Base-by-base conservation (phyloP, 495 filamentous ascomycete species). In the Diplogelasinospora grovesii region DNA sequence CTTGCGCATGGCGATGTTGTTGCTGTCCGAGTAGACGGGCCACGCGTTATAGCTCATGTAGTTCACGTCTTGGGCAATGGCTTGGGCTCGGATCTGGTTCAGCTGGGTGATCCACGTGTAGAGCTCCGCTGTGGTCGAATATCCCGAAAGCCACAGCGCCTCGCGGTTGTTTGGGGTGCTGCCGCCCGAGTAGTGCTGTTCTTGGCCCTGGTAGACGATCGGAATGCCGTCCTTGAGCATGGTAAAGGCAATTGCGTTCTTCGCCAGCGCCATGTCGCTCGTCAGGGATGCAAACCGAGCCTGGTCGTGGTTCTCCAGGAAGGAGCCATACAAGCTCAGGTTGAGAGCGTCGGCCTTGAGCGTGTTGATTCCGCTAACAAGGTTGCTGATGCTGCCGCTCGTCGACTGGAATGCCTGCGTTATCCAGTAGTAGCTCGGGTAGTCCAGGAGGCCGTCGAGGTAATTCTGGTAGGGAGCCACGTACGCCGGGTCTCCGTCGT, bases 261-360 rank as follows among this genome's bases (percentile, higher is more conserved):
- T 57, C 25, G 33, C 44, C 20, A 54, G 36, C 0, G 51, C 47
- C 40, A 69, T 66, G 48, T 82, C 78, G 8, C 62, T 54, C 20
- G 72, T 78, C 30, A 61, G 49, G 22, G 69, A 78, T 4, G 82
- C 61, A 57, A 85, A 86, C 3, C 85, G 75, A 2, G 74, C 63
- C 14, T 78, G 71, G 57, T 93, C 86, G 50, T 93, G 86, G 52
- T 93, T 93, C 49, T 90, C 86, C 10, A 80, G 43, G 60, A 93
- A 93, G 3, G 70, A 80, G 22, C 85, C 84, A 5, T 86, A 69
- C 1, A 86, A 64, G 5, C 74, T 81, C 1, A 73, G 67, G 45
- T 87, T 83, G 7, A 56, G 43, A 54, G 81, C 85, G n/a, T n/a
- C n/a, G n/a, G n/a, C n/a, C 16, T 77, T 75, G 25, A 86, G 63